Percentiles rank a stretch among this genome's conserved stretches.
These are phyloP conservation scores for Neurospora cerealis DNA, from an alignment of 495 filamentous ascomycete genomes.

Conservation along the genomic window DNA sequence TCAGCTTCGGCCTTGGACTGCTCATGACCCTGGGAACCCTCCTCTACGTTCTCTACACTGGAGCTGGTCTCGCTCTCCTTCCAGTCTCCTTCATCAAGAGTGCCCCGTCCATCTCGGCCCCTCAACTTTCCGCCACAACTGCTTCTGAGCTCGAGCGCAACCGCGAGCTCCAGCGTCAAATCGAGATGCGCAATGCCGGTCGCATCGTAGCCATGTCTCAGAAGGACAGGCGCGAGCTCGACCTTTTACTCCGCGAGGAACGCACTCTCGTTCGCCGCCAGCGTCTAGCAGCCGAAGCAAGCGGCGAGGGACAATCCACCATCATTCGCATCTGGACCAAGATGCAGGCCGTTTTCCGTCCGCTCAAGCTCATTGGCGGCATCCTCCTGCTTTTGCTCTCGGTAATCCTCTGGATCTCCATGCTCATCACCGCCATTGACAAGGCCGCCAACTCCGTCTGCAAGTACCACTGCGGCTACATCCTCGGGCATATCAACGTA, in stretches of 20 bases:
- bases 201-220: constrained; percentile 61
- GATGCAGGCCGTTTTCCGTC: constrained; percentile 63
- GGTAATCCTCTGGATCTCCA: constrained; percentile 72
- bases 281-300: constrained; percentile 70
- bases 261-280: constrained; percentile 84
- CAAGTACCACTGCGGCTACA: constrained; percentile 83
- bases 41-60: constrained; percentile 82
- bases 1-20: constrained; percentile 79
- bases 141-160: constrained; percentile 73
- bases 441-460: constrained; percentile 92
- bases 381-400: constrained; percentile 62
- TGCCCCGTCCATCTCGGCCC: constrained; percentile 68
- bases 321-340: constrained; percentile 67
- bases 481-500: constrained; percentile 81
- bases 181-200: constrained; percentile 78
- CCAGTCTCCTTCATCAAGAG: constrained; percentile 87
- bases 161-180: constrained; percentile 79
- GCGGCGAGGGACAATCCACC: constrained; percentile 59
- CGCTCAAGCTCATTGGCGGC: constrained; percentile 78
- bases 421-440: constrained; percentile 93
- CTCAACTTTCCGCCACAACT: constrained; percentile 63
- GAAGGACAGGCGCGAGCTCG: constrained; percentile 82
- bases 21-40: constrained; percentile 76
- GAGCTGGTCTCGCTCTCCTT: constrained; percentile 76
- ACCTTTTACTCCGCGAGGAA: constrained; percentile 79